Base-by-base conservation (phyloP, 345 rosid species). In the Schrenkiella parvula region DNA sequence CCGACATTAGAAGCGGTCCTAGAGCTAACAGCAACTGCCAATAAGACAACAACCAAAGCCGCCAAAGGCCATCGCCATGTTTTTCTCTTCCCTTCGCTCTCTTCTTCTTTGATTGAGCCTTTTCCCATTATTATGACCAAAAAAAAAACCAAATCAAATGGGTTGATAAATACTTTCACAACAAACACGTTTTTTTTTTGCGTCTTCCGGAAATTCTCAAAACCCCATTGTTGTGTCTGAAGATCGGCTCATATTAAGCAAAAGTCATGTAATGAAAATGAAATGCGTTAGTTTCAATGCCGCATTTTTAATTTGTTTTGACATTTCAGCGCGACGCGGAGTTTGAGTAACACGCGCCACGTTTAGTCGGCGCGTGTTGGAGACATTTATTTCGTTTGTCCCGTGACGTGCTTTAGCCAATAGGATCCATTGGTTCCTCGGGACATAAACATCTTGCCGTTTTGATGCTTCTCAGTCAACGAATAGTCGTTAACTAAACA, bases 11-110 rank as follows among this genome's bases (percentile, higher is more conserved):
- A 74, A 1, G 71, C 18, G 47, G 74, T 38, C 4, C 65, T 64
- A 7, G 90, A 86, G 74, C 85, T 79, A 5, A 84, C 32, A 35
- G 86, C 83, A 6, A 80, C 74, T 34, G 96, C 88, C 63, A 87
- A 50, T 43, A 85, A 32, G 9, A 88, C 72, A 17, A 78, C 76
- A 51, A 82, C 32, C 43, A 80, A 54, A 71, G 86, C 81, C 44
- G 83, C 88, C n/a, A 85, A 47, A 42, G 80, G 70, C 86, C 83
- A 81, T 56, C 58, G 57, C 76, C 86, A 79, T 61, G 29, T 67
- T 55, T 21, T 78, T 54, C 69, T 66, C 83, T 76, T 74, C 64
- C 19, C 6, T 18, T 55, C 29, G 26, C 69, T 67, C 48, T 80
- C 71, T 54, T 70, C 69, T 60, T 61, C 75, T 44, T 76, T 70